Evolutionary conservation across 2,329 filamentous ascomycete species (phyloP).

Genomic region (Cytospora leucostoma): DNA sequence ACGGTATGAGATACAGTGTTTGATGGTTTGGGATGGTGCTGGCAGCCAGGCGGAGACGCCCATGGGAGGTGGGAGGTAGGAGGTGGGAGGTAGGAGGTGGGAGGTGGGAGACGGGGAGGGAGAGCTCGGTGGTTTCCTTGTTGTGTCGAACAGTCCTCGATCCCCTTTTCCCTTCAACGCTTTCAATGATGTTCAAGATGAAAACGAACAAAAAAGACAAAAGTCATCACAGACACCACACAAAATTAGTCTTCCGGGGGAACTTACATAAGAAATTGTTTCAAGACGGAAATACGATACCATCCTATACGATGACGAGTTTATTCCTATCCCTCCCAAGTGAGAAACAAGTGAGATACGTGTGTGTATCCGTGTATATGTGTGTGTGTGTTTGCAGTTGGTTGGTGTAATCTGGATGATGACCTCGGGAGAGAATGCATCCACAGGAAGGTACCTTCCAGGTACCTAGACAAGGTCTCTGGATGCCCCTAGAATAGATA

Average conservation of each 20-base stretch:
- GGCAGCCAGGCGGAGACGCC: slow-evolving; percentile 3
- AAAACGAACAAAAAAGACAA: slow-evolving; percentile 13
- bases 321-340: not conserved
- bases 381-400: not conserved
- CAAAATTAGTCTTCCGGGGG: slow-evolving; percentile 2
- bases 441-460: not conserved
- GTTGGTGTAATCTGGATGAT: too few relatives aligned
- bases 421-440: not conserved
- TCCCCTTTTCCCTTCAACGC: slow-evolving; percentile 1
- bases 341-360: not conserved
- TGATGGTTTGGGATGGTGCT: slow-evolving; percentile 3
- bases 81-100: too few relatives aligned
- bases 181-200: slow-evolving; percentile 7
- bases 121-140: not conserved
- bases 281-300: slow-evolving; percentile 24
- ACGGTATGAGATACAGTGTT: not conserved
- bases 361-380: not conserved
- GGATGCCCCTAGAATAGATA: too few relatives aligned
- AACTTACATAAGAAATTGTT: slow-evolving; percentile 26
- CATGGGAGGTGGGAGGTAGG: not conserved
- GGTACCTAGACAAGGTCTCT: too few relatives aligned
- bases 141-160: not conserved
- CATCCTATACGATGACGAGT: not conserved
- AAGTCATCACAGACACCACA: slow-evolving; percentile 1
- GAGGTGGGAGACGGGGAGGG: too few relatives aligned